phyloP scores from a whole-genome alignment of 2,329 filamentous ascomycete species.

The Diaporthe citriasiana region DNA sequence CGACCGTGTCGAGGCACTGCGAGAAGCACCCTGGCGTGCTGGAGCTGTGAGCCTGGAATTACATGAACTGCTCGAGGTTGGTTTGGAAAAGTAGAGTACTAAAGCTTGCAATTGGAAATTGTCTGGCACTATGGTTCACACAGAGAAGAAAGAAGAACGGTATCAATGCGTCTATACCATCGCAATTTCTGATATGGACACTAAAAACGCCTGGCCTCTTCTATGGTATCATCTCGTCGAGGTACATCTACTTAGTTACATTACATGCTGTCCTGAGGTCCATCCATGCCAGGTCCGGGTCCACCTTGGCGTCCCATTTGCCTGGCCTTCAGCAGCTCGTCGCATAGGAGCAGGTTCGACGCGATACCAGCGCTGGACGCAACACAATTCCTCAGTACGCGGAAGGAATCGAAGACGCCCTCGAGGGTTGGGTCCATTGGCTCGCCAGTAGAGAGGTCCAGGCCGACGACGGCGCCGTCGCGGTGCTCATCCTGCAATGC shows the following conservation, averaged over 20 bases:
- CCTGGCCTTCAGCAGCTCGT: conserved; percentile 96
- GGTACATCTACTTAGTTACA: conserved; percentile 26
- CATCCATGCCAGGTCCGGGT: conserved; percentile 76
- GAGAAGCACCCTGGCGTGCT: not conserved
- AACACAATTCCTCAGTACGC: conserved; percentile 92
- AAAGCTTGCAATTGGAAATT: not conserved
- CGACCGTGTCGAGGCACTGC: not conserved
- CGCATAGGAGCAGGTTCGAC: conserved; percentile 93
- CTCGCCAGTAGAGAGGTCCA: conserved; percentile 88
- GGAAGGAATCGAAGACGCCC: conserved; percentile 96
- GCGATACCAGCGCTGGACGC: conserved; percentile 96
- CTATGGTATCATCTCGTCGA: conserved; percentile 51
- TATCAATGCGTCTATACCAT: conserved; percentile 25
- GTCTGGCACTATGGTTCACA: not conserved
- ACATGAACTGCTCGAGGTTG: not conserved
- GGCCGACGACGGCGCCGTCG: conserved; percentile 87
- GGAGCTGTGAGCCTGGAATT: not conserved
- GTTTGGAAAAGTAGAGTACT: not conserved
- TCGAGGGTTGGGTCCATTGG: conserved; percentile 95
- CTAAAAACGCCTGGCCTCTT: conserved; percentile 49
- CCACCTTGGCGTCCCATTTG: conserved; percentile 85
- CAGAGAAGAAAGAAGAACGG: not conserved
- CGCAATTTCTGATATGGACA: conserved; percentile 35
- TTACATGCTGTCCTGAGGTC: conserved; percentile 59
- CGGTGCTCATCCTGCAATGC: conserved; percentile 86